Conservation (phyloP, 2,329 filamentous ascomycete species). For the Trichoderma afroharzianum region DNA sequence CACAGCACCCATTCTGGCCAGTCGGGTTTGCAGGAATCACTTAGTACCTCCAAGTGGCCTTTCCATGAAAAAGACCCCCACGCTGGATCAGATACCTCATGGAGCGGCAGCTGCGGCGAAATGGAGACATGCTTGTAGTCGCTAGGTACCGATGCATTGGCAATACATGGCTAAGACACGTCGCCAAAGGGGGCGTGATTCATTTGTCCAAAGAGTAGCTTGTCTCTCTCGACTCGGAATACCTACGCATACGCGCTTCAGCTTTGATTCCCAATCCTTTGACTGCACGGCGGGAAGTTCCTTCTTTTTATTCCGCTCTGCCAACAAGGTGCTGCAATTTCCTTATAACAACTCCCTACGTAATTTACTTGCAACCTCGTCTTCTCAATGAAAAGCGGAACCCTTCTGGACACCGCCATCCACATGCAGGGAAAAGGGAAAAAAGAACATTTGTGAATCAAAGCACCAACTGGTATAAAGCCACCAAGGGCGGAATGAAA, state of each 20-base stretch:
- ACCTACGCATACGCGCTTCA: neutral
- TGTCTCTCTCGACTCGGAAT: neutral
- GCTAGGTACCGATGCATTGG: constrained; percentile 15
- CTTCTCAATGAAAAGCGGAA: neutral
- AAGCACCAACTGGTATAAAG: neutral
- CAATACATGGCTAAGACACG: constrained; percentile 13
- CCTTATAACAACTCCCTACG: neutral
- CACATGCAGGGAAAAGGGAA: neutral
- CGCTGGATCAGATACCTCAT: constrained; percentile 12
- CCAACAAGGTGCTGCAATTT: neutral
- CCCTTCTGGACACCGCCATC: neutral
- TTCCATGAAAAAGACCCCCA: constrained; percentile 14
- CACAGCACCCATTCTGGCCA: constrained; percentile 6
- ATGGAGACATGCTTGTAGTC: neutral
- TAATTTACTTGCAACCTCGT: neutral
- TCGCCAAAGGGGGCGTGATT: neutral
- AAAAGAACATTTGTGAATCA: neutral
- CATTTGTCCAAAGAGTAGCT: neutral
- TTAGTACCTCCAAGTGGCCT: constrained; percentile 9
- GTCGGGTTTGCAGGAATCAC: constrained; percentile 18
- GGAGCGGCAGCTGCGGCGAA: constrained; percentile 5
- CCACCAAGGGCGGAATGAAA: neutral
- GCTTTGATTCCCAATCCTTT: neutral
- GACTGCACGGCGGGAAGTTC: neutral
- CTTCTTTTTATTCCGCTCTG: neutral